Conservation (phyloP, 306 rosid genomes). For the Purshia tridentata region DNA sequence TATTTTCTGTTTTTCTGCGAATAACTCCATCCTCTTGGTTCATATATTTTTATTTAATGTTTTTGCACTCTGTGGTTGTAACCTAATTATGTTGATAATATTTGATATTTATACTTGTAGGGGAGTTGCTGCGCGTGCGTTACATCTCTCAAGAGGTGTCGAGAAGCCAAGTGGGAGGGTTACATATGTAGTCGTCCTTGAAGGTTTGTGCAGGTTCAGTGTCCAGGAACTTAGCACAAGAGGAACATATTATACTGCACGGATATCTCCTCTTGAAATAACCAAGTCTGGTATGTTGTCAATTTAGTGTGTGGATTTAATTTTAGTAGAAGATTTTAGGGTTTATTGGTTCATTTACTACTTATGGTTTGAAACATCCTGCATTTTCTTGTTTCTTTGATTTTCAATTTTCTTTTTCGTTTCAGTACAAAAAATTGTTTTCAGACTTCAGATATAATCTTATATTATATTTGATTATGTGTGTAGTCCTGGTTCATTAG, state of each 20-base stretch:
- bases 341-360: constrained; percentile 1
- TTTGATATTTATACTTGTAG: constrained; percentile 42
- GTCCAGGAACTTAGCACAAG: constrained; percentile 93
- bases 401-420: neutral
- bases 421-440: neutral
- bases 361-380: neutral
- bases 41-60: neutral
- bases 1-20: neutral
- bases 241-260: constrained; percentile 93
- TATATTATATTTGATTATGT: neutral
- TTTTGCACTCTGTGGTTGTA: neutral
- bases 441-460: neutral
- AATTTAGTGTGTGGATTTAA: neutral
- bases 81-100: neutral
- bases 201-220: constrained; percentile 93
- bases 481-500: neutral
- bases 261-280: constrained; percentile 88
- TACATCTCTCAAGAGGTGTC: constrained; percentile 96
- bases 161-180: constrained; percentile 99
- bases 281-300: constrained; percentile 66
- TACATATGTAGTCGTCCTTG: constrained; percentile 91
- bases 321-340: neutral
- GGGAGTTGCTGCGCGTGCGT: constrained; percentile 97
- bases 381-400: neutral
- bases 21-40: neutral